phyloP scores from a whole-genome alignment of 2,329 filamentous ascomycete species.

The Teratosphaeria pseudoeucalypti region DNA sequence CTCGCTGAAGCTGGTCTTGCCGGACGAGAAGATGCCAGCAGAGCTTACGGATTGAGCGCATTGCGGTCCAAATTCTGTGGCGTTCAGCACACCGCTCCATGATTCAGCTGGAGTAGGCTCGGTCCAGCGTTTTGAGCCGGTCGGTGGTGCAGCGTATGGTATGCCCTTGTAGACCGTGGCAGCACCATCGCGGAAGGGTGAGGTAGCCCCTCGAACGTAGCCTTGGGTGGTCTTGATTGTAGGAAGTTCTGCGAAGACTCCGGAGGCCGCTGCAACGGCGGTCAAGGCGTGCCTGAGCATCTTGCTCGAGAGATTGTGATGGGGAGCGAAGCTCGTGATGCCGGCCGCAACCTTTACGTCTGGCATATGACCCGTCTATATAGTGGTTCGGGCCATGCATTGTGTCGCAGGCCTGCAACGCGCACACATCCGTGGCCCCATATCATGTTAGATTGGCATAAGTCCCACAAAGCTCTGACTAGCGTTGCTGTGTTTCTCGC shows the following conservation, averaged over 20 bases:
- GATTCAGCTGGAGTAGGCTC: not conserved
- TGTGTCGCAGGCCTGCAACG: no score
- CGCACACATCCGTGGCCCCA: no score
- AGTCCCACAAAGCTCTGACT: no score
- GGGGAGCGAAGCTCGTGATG: not conserved
- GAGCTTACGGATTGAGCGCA: not conserved
- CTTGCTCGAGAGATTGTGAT: not conserved
- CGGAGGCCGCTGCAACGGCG: not conserved
- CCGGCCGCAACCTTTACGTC: no score
- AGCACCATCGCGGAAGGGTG: not conserved
- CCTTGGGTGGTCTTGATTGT: not conserved
- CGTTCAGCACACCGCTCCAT: not conserved
- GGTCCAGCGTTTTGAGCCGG: not conserved
- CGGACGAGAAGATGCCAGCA: not conserved
- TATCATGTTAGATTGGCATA: no score
- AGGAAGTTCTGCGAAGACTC: not conserved
- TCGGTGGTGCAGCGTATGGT: not conserved
- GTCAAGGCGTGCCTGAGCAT: not conserved
- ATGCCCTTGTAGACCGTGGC: not conserved
- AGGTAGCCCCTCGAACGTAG: not conserved
- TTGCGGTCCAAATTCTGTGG: not conserved
- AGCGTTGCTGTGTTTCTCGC: no score
- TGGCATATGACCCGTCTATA: no score
- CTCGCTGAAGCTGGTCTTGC: slow-evolving; percentile 6
- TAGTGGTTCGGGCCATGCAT: no score